Conservation (phyloP, 768 basidiomycete genomes). For the Kondoa malvinella region DNA sequence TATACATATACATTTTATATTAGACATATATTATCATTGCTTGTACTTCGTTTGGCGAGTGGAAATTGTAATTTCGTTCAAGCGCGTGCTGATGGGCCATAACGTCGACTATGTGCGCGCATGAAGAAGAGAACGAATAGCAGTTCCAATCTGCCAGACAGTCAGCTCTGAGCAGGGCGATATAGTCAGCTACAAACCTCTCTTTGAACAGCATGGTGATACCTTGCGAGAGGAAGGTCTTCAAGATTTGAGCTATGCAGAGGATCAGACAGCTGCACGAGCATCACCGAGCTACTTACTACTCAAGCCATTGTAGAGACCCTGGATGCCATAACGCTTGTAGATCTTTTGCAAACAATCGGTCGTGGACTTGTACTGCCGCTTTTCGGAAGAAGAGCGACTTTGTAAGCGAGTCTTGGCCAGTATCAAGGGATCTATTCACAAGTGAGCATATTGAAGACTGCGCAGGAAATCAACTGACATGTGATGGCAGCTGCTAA, state of each 20-base stretch:
- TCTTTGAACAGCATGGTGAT: conserved; percentile 47
- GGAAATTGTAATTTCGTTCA: too few species aligned
- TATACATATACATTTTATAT: too few species aligned
- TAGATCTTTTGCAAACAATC: conserved; percentile 23
- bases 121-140: neutral
- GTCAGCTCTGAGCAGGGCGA: too few species aligned
- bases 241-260: conserved; percentile 26
- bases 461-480: neutral
- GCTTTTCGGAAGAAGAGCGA: conserved; percentile 23
- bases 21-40: too few species aligned
- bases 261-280: neutral
- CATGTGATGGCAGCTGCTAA: conserved; percentile 22
- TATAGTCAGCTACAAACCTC: conserved; percentile 29
- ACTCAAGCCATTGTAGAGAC: conserved; percentile 43
- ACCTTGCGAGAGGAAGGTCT: conserved; percentile 44
- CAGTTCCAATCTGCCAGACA: conserved; percentile 11
- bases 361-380: conserved; percentile 20
- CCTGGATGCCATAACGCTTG: conserved; percentile 29
- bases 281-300: conserved; percentile 29
- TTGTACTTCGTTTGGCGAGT: too few species aligned
- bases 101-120: neutral
- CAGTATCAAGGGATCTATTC: conserved; percentile 43
- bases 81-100: neutral
- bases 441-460: neutral
- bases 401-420: conserved; percentile 36